Evolutionary conservation across 2,329 filamentous ascomycete species (phyloP), one percentile per base, ranked within the genome.

Genomic region (Hypoxylon sp.): DNA sequence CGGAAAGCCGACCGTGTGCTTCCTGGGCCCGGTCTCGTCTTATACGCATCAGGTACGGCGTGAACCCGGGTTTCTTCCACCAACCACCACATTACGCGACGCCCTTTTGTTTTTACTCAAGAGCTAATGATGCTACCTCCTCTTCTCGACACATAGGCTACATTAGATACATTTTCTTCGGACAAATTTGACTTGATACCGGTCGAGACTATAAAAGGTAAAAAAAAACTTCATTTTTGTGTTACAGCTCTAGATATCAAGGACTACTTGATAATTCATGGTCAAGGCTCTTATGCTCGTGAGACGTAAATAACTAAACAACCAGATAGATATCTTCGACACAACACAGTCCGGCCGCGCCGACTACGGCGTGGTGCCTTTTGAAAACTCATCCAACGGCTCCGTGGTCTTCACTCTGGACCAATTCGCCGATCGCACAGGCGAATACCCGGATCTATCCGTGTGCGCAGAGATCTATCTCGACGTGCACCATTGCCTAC

Each of bases 341-440:
- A 86, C 90, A 14, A 92, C 97, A 5, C 93, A 97, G 76, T 84
- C 85, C 40, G 86, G 88, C 64, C 78, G 83, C 49, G 89, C 88
- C 0, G 81, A 86, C 58, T 90, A 90, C 63, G 96, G 95, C 73
- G 92, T 98, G 33, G 92, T 98, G 1, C 96, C 96, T 6, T 95
- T 97, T 81, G 95, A 98, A 79, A 99, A 99, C 84, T 97, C 93
- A 44, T 95, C 93, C 78, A 97, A 98, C 80, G 96, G 96, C 76
- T 91, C 92, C 61, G 96, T 99, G 55, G 90, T 96, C 62, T 92
- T 94, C 79, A 97, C 95, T 0, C 87, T 98, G 25, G 95, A 98
- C 81, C 89, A 95, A 72, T 89, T 99, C 67, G 93, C 93, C 72
- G 94, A 97, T 81, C 85, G 92, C 27, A 82, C 88, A 42, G 81